Conservation (phyloP, 2,329 filamentous ascomycete species). For the Sordariomycetes sp. region DNA sequence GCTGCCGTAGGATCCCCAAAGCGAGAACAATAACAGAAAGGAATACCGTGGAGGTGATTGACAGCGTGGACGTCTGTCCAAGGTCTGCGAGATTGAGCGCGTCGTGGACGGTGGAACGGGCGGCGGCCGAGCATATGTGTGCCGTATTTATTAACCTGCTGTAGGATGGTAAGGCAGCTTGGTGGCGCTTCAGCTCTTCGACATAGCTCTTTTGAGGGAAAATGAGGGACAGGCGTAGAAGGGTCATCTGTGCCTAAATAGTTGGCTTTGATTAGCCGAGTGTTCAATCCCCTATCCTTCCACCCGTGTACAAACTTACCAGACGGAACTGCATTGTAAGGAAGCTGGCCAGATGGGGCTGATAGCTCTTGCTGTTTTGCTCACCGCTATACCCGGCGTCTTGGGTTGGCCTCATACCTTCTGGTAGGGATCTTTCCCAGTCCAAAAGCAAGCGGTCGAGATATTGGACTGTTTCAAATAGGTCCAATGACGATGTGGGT, state of each 20-base stretch:
- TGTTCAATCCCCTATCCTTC: neutral
- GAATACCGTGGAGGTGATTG: neutral
- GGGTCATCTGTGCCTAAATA: neutral
- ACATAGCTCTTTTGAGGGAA: neutral
- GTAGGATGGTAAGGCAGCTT: neutral
- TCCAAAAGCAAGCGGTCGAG: neutral
- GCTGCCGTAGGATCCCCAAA: neutral
- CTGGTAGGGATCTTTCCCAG: neutral
- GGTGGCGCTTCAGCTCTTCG: neutral
- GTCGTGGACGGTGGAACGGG: neutral
- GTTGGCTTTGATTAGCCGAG: neutral
- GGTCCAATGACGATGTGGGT: neutral
- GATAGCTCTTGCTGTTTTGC: neutral
- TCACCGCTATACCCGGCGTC: neutral
- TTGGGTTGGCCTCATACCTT: neutral
- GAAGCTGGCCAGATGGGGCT: neutral
- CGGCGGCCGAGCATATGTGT: neutral
- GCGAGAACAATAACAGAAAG: neutral
- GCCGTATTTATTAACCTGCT: neutral
- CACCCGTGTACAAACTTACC: neutral
- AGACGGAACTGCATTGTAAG: neutral
- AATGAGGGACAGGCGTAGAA: neutral
- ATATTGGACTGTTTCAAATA: neutral
- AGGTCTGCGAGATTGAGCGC: neutral
- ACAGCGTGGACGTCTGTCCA: neutral